Percentiles rank a stretch among this genome's conserved stretches.
Conservation (phyloP, 2,329 filamentous ascomycete genomes). For the Paracamarosporium sp. region DNA sequence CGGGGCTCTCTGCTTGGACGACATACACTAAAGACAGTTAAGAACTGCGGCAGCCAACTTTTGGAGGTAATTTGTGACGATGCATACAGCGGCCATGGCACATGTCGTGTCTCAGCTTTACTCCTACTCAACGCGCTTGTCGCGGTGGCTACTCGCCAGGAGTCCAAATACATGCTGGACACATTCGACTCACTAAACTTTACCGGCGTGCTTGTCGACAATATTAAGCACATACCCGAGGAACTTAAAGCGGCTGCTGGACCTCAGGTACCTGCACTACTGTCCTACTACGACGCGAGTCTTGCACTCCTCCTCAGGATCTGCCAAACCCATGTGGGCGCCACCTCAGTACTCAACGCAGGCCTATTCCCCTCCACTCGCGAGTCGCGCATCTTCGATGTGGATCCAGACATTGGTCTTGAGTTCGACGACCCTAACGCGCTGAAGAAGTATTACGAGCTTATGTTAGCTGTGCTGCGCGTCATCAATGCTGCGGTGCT, state of each 20-base stretch:
- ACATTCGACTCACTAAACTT: slow-evolving; percentile 87
- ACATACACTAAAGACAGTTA: slow-evolving; percentile 72
- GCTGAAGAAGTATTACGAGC: slow-evolving; percentile 80
- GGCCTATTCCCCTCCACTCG: slow-evolving; percentile 84
- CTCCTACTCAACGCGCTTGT: slow-evolving; percentile 83
- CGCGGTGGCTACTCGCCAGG: slow-evolving; percentile 73
- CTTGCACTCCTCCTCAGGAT: slow-evolving; percentile 84
- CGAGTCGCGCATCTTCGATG: slow-evolving; percentile 82
- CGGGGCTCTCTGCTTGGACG: slow-evolving; percentile 41
- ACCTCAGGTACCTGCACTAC: slow-evolving; percentile 59
- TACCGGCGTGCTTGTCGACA: slow-evolving; percentile 86
- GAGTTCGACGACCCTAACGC: slow-evolving; percentile 73
- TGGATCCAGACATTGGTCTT: slow-evolving; percentile 90
- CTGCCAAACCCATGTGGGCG: slow-evolving; percentile 82
- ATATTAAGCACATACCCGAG: slow-evolving; percentile 76
- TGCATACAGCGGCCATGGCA: slow-evolving; percentile 81
- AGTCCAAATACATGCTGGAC: slow-evolving; percentile 77
- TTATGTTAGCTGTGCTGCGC: slow-evolving; percentile 80
- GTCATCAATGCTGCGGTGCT: slow-evolving; percentile 84
- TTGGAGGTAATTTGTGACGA: slow-evolving; percentile 92
- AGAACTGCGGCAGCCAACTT: slow-evolving; percentile 79
- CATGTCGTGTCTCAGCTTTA: slow-evolving; percentile 83
- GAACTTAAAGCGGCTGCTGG: slow-evolving; percentile 60
- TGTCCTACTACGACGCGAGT: slow-evolving; percentile 73
- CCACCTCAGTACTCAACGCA: slow-evolving; percentile 84